Base-by-base conservation (phyloP, 306 rosid species). In the Myrica gale region DNA sequence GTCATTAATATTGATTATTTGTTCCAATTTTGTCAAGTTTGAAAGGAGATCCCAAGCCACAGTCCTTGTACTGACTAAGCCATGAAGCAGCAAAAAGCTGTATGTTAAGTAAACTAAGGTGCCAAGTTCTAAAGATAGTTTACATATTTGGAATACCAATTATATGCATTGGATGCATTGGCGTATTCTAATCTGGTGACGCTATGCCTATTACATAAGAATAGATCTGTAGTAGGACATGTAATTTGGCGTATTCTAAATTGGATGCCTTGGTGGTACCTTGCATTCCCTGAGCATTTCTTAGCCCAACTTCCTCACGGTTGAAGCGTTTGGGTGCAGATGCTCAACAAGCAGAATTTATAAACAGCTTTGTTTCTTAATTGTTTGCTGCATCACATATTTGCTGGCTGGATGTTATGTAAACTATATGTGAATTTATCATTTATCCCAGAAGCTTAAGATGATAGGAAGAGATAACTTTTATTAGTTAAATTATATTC, bases 341-440 rank as follows among this genome's bases (percentile, higher is more conserved):
- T 42, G 55, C 67, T 55, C 66, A 71, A 39, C 21, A 58, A 45
- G 57, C 32, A 47, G 69, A 82, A 65, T 70, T 47, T 67, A 21
- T 71, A 58, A 37, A 56, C 51, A 21, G 20, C 60, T 69, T 9
- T 77, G 74, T 79, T 79, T 42, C 73, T 52, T 71, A 67, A 47
- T 56, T 70, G 54, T 57, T 58, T 37, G 32, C 56, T 58, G 74
- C 69, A 7, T 43, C 52, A 42, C n/a, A 21, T 54, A 50, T 77
- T 69, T 69, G 65, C 63, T 74, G 71, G 78, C 44, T 17, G 73
- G 50, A n/a, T 41, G 19, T 80, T 85, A 72, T 60, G 58, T 73
- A 68, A 84, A 61, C 45, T 19, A 26, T 26, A 26, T 26, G 32
- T 26, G 32, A 26, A 26, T 26, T 1, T 26, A 26, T 1, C 26